Evolutionary conservation across 495 filamentous ascomycete genomes (phyloP).

Genomic region (Daldinia concentrica): DNA sequence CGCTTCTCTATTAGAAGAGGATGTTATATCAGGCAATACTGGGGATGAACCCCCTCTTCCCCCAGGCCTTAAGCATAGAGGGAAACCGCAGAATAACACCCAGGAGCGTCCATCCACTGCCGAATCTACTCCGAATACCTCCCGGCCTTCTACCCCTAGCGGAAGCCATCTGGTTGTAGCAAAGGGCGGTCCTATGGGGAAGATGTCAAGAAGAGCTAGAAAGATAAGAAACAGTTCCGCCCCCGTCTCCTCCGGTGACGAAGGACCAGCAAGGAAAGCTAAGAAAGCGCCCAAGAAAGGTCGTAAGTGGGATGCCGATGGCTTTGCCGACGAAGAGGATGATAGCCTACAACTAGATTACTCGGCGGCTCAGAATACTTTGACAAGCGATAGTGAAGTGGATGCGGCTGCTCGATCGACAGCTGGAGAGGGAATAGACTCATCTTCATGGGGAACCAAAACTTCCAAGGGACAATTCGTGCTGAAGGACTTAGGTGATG

Average conservation of each 20-base stretch:
- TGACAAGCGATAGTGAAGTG: slow-evolving; percentile 63
- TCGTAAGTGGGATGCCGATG: slow-evolving; percentile 90
- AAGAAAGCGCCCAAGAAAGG: slow-evolving; percentile 79
- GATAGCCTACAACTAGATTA: slow-evolving; percentile 81
- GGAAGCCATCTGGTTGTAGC: slow-evolving; percentile 70
- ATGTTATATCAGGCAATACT: slow-evolving; percentile 42
- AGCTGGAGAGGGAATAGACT: slow-evolving; percentile 75
- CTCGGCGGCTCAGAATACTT: slow-evolving; percentile 64
- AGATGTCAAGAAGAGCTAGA: slow-evolving; percentile 81
- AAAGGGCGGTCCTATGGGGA: slow-evolving; percentile 74
- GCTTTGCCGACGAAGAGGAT: slow-evolving; percentile 85
- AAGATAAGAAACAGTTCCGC: slow-evolving; percentile 74
- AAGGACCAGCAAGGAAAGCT: slow-evolving; percentile 65
- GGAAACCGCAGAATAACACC: slow-evolving; percentile 38
- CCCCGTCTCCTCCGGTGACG: slow-evolving; percentile 85
- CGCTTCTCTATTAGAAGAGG: slow-evolving; percentile 57
- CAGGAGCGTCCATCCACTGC: slow-evolving; percentile 59
- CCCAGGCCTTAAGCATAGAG: slow-evolving; percentile 49
- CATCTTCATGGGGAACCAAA: slow-evolving; percentile 81
- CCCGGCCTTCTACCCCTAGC: slow-evolving; percentile 80
- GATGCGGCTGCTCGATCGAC: slow-evolving; percentile 55
- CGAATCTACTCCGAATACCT: slow-evolving; percentile 75
- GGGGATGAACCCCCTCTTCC: slow-evolving; percentile 58
- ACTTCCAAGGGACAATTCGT: slow-evolving; percentile 92
- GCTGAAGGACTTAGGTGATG: slow-evolving; percentile 89